Conservation (phyloP, 495 filamentous ascomycete species). For the Xylaria flabelliformis region DNA sequence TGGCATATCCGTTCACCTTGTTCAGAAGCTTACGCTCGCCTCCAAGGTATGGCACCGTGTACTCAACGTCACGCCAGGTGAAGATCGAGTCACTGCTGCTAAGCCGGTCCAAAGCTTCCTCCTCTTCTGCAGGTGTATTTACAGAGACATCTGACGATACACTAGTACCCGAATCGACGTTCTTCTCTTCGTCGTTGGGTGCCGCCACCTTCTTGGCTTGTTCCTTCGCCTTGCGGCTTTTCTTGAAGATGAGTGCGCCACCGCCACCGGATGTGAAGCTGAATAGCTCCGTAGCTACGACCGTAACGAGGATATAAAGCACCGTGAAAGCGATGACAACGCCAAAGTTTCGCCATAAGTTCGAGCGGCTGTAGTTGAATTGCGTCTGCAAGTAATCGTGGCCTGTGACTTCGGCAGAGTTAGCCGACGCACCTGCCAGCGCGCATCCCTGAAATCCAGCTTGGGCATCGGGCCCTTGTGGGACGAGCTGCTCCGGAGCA, state of each 20-base stretch:
- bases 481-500: slow-evolving; percentile 60
- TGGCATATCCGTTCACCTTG: slow-evolving; percentile 72
- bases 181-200: slow-evolving; percentile 56
- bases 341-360: slow-evolving; percentile 85
- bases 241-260: slow-evolving; percentile 72
- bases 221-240: slow-evolving; percentile 64
- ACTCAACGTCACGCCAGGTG: slow-evolving; percentile 77
- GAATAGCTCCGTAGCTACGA: slow-evolving; percentile 52
- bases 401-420: slow-evolving; percentile 57
- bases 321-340: slow-evolving; percentile 73
- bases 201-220: slow-evolving; percentile 51
- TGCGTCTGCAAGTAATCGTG: slow-evolving; percentile 61
- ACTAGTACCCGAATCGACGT: slow-evolving; percentile 26
- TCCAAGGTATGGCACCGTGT: slow-evolving; percentile 74
- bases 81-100: slow-evolving; percentile 71
- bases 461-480: slow-evolving; percentile 56
- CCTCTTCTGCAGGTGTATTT: slow-evolving; percentile 42
- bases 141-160: slow-evolving; percentile 32
- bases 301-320: slow-evolving; percentile 72
- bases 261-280: slow-evolving; percentile 55
- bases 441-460: slow-evolving; percentile 67
- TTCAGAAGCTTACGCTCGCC: slow-evolving; percentile 73
- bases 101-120: slow-evolving; percentile 61
- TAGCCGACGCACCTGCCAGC: slow-evolving; percentile 60
- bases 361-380: slow-evolving; percentile 65